These are phyloP conservation scores for Thelephora ganbajun DNA, from an alignment of 768 basidiomycete genomes.

Conservation along the genomic window DNA sequence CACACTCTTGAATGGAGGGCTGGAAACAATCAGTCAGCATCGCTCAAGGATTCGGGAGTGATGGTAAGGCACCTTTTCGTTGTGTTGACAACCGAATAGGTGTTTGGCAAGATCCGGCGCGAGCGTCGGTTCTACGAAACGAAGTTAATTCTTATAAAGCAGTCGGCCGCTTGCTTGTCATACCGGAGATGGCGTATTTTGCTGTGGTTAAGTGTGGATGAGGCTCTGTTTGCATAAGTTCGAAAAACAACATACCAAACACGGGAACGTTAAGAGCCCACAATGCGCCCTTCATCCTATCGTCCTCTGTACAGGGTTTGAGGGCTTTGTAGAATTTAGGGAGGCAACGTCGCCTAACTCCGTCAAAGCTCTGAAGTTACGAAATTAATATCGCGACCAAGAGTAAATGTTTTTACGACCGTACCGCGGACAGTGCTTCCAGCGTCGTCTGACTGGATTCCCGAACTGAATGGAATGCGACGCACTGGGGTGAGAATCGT, in stretches of 20 bases:
- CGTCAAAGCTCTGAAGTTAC: conserved; percentile 45
- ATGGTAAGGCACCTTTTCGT: conserved; percentile 50
- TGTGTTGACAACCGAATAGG: conserved; percentile 63
- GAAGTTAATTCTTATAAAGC: neutral
- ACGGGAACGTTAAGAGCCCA: conserved; percentile 58
- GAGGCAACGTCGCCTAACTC: conserved; percentile 47
- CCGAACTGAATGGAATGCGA: conserved; percentile 11
- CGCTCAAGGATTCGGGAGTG: neutral
- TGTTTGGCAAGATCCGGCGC: conserved; percentile 42
- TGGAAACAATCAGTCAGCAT: conserved; percentile 13
- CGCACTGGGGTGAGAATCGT: neutral
- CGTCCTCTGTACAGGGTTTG: conserved; percentile 63
- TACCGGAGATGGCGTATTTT: conserved; percentile 29
- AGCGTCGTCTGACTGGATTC: conserved; percentile 26
- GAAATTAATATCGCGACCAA: neutral
- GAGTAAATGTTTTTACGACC: conserved; percentile 6
- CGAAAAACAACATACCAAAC: conserved; percentile 30
- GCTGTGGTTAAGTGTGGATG: conserved; percentile 13
- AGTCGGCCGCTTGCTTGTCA: neutral
- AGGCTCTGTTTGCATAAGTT: neutral
- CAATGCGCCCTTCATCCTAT: conserved; percentile 85
- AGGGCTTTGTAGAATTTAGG: conserved; percentile 44
- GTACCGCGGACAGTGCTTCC: conserved; percentile 31
- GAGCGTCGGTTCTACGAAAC: conserved; percentile 42
- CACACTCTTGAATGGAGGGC: conserved; percentile 67